Evolutionary conservation across 2,329 filamentous ascomycete species (phyloP), one percentile per base, ranked within the genome.

Genomic region (Alternaria novae-zelandiae): DNA sequence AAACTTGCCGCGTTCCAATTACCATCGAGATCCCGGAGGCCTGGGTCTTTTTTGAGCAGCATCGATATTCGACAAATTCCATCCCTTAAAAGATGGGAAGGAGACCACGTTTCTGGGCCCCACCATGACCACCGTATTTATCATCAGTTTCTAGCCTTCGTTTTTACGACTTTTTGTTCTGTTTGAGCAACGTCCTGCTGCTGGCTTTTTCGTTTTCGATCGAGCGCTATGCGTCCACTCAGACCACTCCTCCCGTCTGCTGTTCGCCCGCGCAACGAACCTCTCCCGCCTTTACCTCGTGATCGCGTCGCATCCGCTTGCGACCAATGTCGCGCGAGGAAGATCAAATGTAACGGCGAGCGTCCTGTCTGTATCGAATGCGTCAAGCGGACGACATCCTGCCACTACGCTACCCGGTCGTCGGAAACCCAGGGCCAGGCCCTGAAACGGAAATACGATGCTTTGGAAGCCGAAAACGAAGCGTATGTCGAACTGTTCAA

Each of bases 401-500:
- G 61, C 36, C 41, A 61, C 8, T 64, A 64, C 51, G 61, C 57
- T 12, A 45, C 54, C 23, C 43, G 10, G 6, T 56, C 59, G 13
- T 30, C 55, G 3, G 58, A 59, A 21, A 54, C 59, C 15, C 55
- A 65, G 25, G 57, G 62, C 13, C 66, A 67, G 17, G 66, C 66
- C 1, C 25, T 66, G 2, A 69, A 69, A 32, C 65, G 67, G 23
- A 70, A 60, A 49, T 61, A 68, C 26, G 61, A 62, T 46, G 23
- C 28, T 2, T 46, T 70, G 10, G 59, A 62, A 32, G 51, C 51
- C 13, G 62, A 66, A 17, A 66, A 67, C 44, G 59, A 63, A 7
- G 63, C 51, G 0, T 68, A 71, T 20, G 55, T 61, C 13, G 66
- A 71, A 36, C 26, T 69, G 4, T 65, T 69, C 46, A 25, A 54